These are phyloP conservation scores for Xeromyces bisporus DNA, from an alignment of 495 filamentous ascomycete species.

Conservation along the genomic window DNA sequence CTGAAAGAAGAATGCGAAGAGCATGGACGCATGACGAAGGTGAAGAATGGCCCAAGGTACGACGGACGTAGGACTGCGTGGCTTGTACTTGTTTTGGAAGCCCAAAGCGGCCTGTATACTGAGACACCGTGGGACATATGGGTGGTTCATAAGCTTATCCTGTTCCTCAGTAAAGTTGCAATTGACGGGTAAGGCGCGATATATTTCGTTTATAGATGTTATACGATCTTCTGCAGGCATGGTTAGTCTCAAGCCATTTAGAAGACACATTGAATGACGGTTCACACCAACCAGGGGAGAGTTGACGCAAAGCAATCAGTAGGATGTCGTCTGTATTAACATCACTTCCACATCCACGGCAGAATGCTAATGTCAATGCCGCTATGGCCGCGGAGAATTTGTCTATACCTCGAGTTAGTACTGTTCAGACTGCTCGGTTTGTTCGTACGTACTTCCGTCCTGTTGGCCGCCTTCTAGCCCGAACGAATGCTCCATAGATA, in stretches of 20 bases:
- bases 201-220: conserved; percentile 46
- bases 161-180: conserved; percentile 58
- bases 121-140: conserved; percentile 48
- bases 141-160: conserved; percentile 52
- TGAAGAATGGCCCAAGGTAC: conserved; percentile 60
- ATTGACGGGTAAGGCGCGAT: conserved; percentile 45
- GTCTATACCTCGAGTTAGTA: conserved; percentile 13
- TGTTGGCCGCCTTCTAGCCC: conserved; percentile 20
- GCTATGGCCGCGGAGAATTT: conserved; percentile 38
- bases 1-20: conserved; percentile 45
- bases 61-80: conserved; percentile 45
- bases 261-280: no score
- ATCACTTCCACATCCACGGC: conserved; percentile 35
- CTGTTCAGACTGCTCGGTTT: neutral
- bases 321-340: conserved; percentile 60
- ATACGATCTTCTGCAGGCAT: conserved; percentile 18
- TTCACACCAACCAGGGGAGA: conserved; percentile 31
- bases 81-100: conserved; percentile 40
- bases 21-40: conserved; percentile 49
- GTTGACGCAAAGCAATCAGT: conserved; percentile 36
- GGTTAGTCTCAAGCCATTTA: no score
- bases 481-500: conserved; percentile 38
- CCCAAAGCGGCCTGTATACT: conserved; percentile 54
- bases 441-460: conserved; percentile 22
- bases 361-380: conserved; percentile 42